A percentile compares a stretch with the other conserved stretches of the same genome.
Evolutionary conservation across 129 eudicot species (phyloP).

Genomic region (Flaveria ramosissima): DNA sequence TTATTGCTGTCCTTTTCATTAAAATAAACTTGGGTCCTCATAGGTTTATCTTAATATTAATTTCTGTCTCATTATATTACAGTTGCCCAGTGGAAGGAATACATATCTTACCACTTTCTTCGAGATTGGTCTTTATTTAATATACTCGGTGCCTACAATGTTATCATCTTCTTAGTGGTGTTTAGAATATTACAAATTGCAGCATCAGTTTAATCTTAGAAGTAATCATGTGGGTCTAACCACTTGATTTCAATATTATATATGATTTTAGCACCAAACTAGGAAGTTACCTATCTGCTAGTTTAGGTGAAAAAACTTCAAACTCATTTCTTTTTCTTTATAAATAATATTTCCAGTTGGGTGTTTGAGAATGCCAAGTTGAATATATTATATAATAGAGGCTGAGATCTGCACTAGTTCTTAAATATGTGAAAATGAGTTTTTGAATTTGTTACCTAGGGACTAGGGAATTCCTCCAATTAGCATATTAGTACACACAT

Average conservation of each 20-base stretch:
- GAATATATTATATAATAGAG: background rate
- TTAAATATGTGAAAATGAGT: constrained; percentile 12
- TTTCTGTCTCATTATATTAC: constrained; percentile 17
- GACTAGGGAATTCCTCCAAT: constrained; percentile 19
- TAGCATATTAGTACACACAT: constrained; percentile 22
- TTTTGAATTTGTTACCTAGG: constrained; percentile 14
- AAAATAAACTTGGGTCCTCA: constrained; percentile 26
- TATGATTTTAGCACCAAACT: constrained; percentile 22
- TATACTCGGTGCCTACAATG: constrained; percentile 8
- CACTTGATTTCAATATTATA: constrained; percentile 18
- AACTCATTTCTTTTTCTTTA: background rate
- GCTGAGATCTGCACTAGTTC: constrained; percentile 27
- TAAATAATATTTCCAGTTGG: constrained; percentile 7
- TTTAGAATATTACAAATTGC: constrained; percentile 29
- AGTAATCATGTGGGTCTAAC: constrained; percentile 37
- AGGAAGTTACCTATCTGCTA: constrained; percentile 16
- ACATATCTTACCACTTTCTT: constrained; percentile 23
- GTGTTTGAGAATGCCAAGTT: constrained; percentile 24
- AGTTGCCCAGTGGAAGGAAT: constrained; percentile 25
- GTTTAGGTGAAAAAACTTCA: constrained; percentile 4
- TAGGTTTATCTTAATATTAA: constrained; percentile 18
- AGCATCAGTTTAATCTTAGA: constrained; percentile 24
- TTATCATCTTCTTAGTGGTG: constrained; percentile 27
- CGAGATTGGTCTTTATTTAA: constrained; percentile 16
- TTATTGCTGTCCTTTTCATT: constrained; percentile 23